A percentile compares a stretch with the other conserved stretches of the same genome.
phyloP scores from a whole-genome alignment of 1,139 yeast species.

The Candida glucosophila region DNA sequence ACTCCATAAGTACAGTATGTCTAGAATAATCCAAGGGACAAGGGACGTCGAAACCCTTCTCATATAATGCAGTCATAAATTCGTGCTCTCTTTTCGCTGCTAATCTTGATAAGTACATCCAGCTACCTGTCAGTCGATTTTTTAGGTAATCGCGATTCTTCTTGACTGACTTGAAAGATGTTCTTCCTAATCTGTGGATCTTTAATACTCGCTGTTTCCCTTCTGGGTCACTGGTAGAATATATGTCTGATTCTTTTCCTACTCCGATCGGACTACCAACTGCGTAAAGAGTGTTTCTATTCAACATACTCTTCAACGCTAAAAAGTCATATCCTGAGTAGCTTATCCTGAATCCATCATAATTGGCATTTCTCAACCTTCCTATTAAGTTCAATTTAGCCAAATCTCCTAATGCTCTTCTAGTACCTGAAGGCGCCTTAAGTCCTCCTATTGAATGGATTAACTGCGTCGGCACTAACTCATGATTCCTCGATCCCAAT shows the following conservation, averaged over 20 bases:
- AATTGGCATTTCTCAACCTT: constrained; percentile 72
- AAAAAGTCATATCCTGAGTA: constrained; percentile 87
- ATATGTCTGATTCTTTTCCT: constrained; percentile 95
- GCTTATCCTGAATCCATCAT: constrained; percentile 88
- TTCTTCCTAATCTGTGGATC: constrained; percentile 88
- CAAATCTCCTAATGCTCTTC: constrained; percentile 71
- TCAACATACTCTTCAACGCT: constrained; percentile 76
- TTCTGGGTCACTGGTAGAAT: constrained; percentile 64
- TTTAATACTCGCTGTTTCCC: constrained; percentile 70
- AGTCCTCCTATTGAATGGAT: constrained; percentile 76
- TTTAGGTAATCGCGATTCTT: constrained; percentile 86
- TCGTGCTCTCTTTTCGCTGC: constrained; percentile 92
- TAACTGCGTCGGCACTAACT: constrained; percentile 83
- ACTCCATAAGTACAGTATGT: constrained; percentile 88
- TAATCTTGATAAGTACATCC: constrained; percentile 87
- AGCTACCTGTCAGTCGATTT: constrained; percentile 58
- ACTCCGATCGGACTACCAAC: constrained; percentile 90
- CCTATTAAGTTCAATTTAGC: constrained; percentile 80
- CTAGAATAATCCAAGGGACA: constrained; percentile 83
- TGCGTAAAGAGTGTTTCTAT: constrained; percentile 64
- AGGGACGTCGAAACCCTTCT: constrained; percentile 80
- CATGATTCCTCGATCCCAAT: constrained; percentile 86
- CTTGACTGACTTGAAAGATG: constrained; percentile 86
- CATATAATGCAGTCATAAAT: constrained; percentile 68
- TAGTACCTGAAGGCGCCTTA: constrained; percentile 68